Evolutionary conservation across 805 yeast species (phyloP).

Genomic region (Metschnikowia kofuensis): DNA sequence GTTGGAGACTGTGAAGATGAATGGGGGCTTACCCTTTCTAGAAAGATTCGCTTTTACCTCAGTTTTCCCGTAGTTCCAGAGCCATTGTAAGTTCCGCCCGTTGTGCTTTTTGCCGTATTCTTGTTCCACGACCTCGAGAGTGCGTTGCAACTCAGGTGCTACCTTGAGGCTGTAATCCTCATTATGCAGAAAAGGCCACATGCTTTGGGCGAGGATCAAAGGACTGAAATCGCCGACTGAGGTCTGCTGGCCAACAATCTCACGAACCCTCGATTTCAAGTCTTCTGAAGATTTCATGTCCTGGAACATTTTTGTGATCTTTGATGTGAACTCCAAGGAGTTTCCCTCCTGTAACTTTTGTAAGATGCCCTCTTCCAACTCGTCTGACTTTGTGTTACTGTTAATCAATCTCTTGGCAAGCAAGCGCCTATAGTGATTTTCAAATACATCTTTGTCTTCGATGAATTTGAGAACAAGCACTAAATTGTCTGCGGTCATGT

Average conservation of each 20-base stretch:
- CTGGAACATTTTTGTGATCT: conserved; percentile 92
- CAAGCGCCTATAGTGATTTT: conserved; percentile 84
- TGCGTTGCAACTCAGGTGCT: conserved; percentile 63
- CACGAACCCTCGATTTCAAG: conserved; percentile 57
- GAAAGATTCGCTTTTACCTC: conserved; percentile 86
- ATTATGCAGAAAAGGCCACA: conserved; percentile 73
- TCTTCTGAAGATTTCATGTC: conserved; percentile 86
- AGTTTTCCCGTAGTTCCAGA: conserved; percentile 91
- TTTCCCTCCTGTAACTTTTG: conserved; percentile 85
- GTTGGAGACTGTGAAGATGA: conserved; percentile 74
- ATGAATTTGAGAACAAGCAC: conserved; percentile 84
- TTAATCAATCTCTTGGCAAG: conserved; percentile 87
- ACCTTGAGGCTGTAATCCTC: conserved; percentile 46
- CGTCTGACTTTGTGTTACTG: conserved; percentile 81
- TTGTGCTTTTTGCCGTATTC: conserved; percentile 73
- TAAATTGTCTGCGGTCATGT: conserved; percentile 78
- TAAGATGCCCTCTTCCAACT: conserved; percentile 79
- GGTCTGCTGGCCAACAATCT: conserved; percentile 26
- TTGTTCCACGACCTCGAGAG: conserved; percentile 64
- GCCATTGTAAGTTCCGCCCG: conserved; percentile 91
- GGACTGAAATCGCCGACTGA: conserved; percentile 54
- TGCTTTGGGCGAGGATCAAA: conserved; percentile 77
- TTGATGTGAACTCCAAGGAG: conserved; percentile 88
- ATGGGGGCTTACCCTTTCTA: conserved; percentile 78
- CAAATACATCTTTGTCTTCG: conserved; percentile 94